Base-by-base conservation (phyloP, 1,284 basidiomycete species). In the Trametes polyzona region DNA sequence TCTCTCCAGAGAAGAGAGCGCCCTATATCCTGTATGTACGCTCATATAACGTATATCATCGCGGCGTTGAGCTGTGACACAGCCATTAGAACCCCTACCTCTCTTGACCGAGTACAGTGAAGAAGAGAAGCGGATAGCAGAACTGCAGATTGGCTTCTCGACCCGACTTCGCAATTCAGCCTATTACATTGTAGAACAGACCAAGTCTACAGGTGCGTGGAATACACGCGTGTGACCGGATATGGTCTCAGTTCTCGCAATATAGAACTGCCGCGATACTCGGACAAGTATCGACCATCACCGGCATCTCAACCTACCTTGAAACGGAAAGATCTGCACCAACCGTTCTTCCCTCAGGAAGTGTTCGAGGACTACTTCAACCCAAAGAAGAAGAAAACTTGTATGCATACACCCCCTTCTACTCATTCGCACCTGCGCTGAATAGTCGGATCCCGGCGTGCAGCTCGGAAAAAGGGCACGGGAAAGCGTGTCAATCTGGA, bases 341-440 rank as follows among this genome's bases (percentile, higher is more conserved):
- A 81, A 57, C 81, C 86, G 0, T 92, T 90, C 76, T 93, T 93
- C 66, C 90, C 91, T 11, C 71, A 78, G n/a, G 85, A 84, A 37
- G 79, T 93, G 24, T 86, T 90, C 55, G 88, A 92, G 42, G 79
- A 78, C 12, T 90, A 89, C 69, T 93, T 93, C 73, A 89, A 90
- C 68, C 86, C 87, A 1, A 83, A 83, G 63, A 89, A 81, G 67
- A 80, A 78, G 63, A 87, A 84, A 50, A 53, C 51, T 71, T 65
- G 88, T 83, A 58, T 33, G 67, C 57, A 6, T 32, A 10, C 21
- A 3, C 11, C n/a, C 2, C 27, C 4, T 17, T 19, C n/a, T 16
- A 33, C 29, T 14, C 14, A 12, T 40, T n/a, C 9, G 11, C n/a
- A 23, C 39, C 44, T 26, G 8, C n/a, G n/a, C n/a, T n/a, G n/a